A percentile compares a stretch with the other conserved stretches of the same genome.
Conservation (phyloP, 768 basidiomycete species). For the Paxillus ammoniavirescens region DNA sequence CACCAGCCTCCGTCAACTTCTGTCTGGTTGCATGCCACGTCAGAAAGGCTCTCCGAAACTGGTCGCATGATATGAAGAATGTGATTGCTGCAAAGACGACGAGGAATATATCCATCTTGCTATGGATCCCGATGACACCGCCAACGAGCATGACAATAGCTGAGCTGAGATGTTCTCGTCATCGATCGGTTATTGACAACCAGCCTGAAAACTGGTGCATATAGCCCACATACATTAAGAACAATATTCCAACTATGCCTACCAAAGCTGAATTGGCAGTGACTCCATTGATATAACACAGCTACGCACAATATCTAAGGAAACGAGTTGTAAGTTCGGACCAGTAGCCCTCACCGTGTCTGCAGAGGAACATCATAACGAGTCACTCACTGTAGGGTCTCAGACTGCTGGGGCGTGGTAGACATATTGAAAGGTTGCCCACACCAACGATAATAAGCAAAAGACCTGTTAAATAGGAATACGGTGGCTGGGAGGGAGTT, state of each 20-base stretch:
- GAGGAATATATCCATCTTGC: conserved; percentile 13
- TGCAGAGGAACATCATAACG: too few relatives aligned
- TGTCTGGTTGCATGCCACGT: conserved; percentile 12
- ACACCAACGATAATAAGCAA: background rate
- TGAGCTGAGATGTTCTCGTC: conserved; percentile 8
- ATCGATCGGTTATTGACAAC: background rate
- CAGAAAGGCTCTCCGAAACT: conserved; percentile 20
- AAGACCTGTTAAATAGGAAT: background rate
- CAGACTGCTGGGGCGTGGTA: conserved; percentile 2
- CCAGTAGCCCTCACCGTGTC: too few relatives aligned
- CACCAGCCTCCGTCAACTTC: conserved; percentile 7
- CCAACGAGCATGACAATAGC: conserved; percentile 16
- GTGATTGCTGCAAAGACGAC: conserved; percentile 15
- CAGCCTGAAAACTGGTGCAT: too few relatives aligned
- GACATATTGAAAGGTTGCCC: background rate
- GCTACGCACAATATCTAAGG: conserved; percentile 17
- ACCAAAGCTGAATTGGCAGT: background rate
- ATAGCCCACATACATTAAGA: conserved; percentile 14
- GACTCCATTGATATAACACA: background rate
- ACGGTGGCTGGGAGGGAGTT: background rate
- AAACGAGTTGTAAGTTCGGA: too few relatives aligned
- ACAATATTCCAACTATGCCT: conserved; percentile 20
- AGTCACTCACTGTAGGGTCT: conserved; percentile 18
- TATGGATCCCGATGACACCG: conserved; percentile 6
- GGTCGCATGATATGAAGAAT: conserved; percentile 17